Conservation (phyloP, 1,139 yeast genomes). For the Yamadazyma epiphylla region DNA sequence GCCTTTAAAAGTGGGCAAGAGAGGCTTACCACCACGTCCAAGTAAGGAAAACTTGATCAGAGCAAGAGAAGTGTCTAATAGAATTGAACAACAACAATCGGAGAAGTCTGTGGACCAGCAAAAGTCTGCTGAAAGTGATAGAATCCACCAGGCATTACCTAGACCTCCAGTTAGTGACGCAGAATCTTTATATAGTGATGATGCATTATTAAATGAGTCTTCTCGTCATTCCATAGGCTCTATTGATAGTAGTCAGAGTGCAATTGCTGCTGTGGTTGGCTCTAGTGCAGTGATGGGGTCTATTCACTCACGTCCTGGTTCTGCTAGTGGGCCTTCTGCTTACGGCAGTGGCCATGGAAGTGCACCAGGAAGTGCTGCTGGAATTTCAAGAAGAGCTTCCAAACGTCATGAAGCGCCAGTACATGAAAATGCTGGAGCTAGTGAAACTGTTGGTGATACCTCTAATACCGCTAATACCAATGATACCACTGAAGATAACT, state of each 20-base stretch:
- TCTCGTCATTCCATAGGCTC: neutral
- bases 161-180: constrained; percentile 13
- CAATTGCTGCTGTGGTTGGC: constrained; percentile 1
- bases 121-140: too few species aligned
- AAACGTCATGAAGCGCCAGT: too few species aligned
- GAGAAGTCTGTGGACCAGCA: constrained; percentile 1
- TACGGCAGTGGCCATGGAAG: too few species aligned
- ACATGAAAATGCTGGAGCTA: too few species aligned
- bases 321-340: too few species aligned
- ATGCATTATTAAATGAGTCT: constrained; percentile 2
- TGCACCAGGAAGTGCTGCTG: too few species aligned
- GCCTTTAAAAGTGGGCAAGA: constrained; percentile 1
- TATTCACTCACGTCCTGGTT: too few species aligned
- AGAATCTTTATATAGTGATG: constrained; percentile 12
- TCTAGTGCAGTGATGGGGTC: neutral
- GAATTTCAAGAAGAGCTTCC: too few species aligned
- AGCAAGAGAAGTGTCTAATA: constrained; percentile 31
- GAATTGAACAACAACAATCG: constrained; percentile 6
- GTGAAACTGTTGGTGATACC: too few species aligned
- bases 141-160: constrained; percentile 12
- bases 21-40: constrained; percentile 36
- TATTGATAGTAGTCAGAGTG: neutral
- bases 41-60: constrained; percentile 24
- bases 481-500: too few species aligned
- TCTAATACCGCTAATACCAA: too few species aligned